Percentiles rank a stretch among this genome's conserved stretches.
phyloP scores from a whole-genome alignment of 2,329 filamentous ascomycete genomes.

The Neophaeococcomyces aloes region DNA sequence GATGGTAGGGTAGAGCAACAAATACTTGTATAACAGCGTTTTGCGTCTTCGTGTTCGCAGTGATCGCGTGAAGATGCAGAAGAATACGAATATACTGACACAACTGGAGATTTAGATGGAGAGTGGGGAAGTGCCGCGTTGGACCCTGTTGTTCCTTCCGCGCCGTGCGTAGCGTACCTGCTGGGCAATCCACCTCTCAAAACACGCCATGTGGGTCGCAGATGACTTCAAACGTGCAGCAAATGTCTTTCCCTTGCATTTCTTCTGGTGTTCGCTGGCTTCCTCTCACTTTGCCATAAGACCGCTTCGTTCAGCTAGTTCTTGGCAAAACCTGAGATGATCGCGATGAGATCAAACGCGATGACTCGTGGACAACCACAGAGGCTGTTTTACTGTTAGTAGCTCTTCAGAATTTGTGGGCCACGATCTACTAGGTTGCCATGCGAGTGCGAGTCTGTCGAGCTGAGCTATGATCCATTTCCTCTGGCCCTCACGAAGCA shows the following conservation, averaged over 20 bases:
- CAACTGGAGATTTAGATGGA: background rate
- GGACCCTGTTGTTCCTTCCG: conserved; percentile 1
- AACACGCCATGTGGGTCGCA: background rate
- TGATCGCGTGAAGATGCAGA: no score
- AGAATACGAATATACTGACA: no score
- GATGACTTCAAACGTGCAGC: background rate
- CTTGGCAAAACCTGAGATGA: background rate
- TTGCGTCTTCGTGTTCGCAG: no score
- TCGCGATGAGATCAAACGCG: background rate
- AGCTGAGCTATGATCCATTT: conserved; percentile 20
- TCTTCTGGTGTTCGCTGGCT: no score
- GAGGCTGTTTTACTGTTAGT: background rate
- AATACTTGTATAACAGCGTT: no score
- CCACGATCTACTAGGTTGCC: background rate
- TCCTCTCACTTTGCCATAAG: no score
- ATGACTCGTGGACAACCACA: conserved; percentile 1
- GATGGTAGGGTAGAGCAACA: no score
- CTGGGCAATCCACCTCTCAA: background rate
- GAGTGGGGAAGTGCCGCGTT: conserved; percentile 1
- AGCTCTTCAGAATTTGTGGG: background rate
- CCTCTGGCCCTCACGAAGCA: conserved; percentile 18
- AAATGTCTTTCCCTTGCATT: no score
- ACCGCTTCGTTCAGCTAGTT: no score
- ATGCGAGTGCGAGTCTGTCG: conserved; percentile 15
- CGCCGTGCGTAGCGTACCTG: background rate